Percentiles rank a stretch among this genome's conserved stretches.
phyloP scores from a whole-genome alignment of 1,284 basidiomycete species.

The Coniferiporia sulphurascens region DNA sequence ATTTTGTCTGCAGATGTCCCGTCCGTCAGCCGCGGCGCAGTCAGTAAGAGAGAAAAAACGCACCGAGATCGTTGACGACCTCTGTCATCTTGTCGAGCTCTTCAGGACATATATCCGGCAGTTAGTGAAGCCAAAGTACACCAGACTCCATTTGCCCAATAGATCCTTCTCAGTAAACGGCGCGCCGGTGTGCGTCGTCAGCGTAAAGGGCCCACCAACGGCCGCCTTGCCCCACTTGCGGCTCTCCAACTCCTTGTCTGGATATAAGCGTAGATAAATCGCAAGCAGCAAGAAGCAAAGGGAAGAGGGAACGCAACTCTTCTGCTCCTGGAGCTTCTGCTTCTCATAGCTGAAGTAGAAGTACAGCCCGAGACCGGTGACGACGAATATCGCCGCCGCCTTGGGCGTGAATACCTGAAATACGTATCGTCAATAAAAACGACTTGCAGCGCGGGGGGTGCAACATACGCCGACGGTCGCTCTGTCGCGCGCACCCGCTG shows the following conservation, averaged over 20 bases:
- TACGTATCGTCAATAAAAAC: neutral
- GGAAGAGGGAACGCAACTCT: constrained; percentile 36
- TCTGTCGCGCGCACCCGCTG: constrained; percentile 33
- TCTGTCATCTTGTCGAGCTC: constrained; percentile 94
- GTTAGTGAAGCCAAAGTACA: constrained; percentile 98
- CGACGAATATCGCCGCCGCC: constrained; percentile 79
- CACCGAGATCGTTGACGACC: constrained; percentile 75
- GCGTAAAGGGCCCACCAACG: constrained; percentile 86
- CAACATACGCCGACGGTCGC: constrained; percentile 39
- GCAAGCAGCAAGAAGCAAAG: neutral
- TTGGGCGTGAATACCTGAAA: constrained; percentile 82
- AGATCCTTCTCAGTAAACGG: constrained; percentile 83
- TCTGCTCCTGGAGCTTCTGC: constrained; percentile 65
- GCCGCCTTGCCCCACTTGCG: constrained; percentile 63
- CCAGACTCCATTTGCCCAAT: constrained; percentile 80
- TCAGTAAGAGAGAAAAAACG: constrained; percentile 1
- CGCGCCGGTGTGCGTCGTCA: constrained; percentile 64
- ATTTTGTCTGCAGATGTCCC: constrained; percentile 50
- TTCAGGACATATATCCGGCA: constrained; percentile 98
- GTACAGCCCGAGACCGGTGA: constrained; percentile 78
- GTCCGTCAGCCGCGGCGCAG: neutral
- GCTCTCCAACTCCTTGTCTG: constrained; percentile 63
- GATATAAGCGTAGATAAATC: neutral
- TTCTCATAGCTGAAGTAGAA: constrained; percentile 92
- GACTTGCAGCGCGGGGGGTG: neutral